Conservation (phyloP, 225 moss, liverwort and hornwort genomes). For the Asterella californica region DNA sequence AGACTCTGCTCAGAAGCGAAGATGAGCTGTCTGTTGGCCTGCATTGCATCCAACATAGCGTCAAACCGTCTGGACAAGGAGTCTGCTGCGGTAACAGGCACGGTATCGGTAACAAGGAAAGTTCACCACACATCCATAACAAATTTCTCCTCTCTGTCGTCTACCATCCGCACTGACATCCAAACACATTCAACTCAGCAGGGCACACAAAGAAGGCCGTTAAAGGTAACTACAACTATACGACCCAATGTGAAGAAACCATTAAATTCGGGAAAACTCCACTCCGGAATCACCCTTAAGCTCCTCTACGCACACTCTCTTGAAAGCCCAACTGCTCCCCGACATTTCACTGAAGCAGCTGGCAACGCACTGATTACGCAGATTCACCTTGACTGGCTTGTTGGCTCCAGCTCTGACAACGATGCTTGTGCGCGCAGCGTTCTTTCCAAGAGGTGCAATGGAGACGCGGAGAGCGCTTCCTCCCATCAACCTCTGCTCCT, state of each 20-base stretch:
- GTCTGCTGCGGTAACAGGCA: too few species aligned
- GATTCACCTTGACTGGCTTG: conserved; percentile 38
- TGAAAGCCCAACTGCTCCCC: neutral
- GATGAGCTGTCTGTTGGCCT: conserved; percentile 54
- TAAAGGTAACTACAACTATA: too few species aligned
- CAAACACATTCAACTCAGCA: too few species aligned
- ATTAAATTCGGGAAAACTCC: too few species aligned
- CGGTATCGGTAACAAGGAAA: too few species aligned
- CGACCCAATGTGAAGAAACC: too few species aligned
- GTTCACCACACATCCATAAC: too few species aligned
- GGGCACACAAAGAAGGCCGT: too few species aligned
- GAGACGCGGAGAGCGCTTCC: conserved; percentile 42
- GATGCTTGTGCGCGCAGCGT: conserved; percentile 11
- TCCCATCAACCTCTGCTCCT: conserved; percentile 43
- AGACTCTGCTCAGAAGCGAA: conserved; percentile 92
- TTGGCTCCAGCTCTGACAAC: conserved; percentile 27
- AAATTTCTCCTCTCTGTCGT: too few species aligned
- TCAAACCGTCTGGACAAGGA: too few species aligned
- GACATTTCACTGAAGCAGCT: neutral
- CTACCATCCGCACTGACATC: too few species aligned
- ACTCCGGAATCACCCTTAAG: neutral
- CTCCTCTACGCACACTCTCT: neutral
- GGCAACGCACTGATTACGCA: neutral
- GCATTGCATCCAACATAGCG: conserved; percentile 1
- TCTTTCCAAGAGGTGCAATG: conserved; percentile 19